phyloP scores from a whole-genome alignment of 495 filamentous ascomycete species.

The Penicillium coffeae region DNA sequence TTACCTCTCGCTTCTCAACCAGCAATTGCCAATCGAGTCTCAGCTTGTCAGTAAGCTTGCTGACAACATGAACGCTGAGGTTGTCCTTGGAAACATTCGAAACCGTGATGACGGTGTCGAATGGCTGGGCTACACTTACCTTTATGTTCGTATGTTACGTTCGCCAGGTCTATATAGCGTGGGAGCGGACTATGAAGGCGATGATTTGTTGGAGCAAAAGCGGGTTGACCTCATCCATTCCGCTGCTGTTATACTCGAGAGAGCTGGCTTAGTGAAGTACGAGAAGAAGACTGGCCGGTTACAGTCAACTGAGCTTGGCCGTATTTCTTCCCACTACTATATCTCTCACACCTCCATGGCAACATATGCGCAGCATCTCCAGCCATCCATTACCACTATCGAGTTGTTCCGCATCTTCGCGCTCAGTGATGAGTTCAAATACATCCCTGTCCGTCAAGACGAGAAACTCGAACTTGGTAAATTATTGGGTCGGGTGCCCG shows the following conservation, averaged over 20 bases:
- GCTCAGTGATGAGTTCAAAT: constrained; percentile 97
- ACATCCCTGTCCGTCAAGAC: constrained; percentile 95
- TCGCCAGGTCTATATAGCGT: constrained; percentile 96
- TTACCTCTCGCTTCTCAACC: constrained; percentile 92
- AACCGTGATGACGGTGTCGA: constrained; percentile 93
- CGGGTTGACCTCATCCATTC: constrained; percentile 95
- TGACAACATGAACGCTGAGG: constrained; percentile 95
- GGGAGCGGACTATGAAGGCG: constrained; percentile 89
- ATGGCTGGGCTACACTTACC: constrained; percentile 97
- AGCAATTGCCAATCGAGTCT: constrained; percentile 96
- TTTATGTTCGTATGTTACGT: constrained; percentile 96
- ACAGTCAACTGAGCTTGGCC: constrained; percentile 88
- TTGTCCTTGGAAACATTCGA: constrained; percentile 93
- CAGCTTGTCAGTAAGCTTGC: constrained; percentile 90
- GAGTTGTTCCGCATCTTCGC: constrained; percentile 98
- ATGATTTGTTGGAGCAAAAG: constrained; percentile 89
- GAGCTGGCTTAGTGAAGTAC: constrained; percentile 85
- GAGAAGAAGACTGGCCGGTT: constrained; percentile 89
- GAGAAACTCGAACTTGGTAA: constrained; percentile 96
- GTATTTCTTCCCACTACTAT: constrained; percentile 97
- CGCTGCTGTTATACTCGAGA: constrained; percentile 82
- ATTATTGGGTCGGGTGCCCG: constrained; percentile 80
- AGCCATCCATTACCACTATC: constrained; percentile 84
- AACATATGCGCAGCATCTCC: constrained; percentile 92
- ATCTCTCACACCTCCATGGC: constrained; percentile 95